Base-by-base conservation (phyloP, 352 stramenopile genomes). In the Phytophthora citricola region DNA sequence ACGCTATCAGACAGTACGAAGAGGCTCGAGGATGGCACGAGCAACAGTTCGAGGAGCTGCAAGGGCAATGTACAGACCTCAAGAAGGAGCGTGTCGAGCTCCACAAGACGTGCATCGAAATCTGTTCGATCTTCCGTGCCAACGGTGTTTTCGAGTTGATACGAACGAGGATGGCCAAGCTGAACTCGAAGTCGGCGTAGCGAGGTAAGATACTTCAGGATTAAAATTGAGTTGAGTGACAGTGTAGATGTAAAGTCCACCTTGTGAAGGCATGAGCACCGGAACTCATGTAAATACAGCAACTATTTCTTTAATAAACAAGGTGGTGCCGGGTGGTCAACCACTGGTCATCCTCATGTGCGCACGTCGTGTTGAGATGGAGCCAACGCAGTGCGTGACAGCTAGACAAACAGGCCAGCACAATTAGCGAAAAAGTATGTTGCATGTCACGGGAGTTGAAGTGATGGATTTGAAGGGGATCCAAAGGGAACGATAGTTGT, bases 91-190 rank as follows among this genome's bases (percentile, higher is more conserved):
- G 54, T 1, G 34, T 66, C 26, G 15, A 26, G 12, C 63, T 76
- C 20, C 58, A 69, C 27, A 69, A 69, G 40, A 71, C 53, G 5
- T 62, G 62, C 47, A 55, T 63, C 10, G 62, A 66, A 47, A 76
- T 76, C 41, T 76, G 69, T 39, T 64, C 58, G 10, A 59, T 76
- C 14, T 72, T 76, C 53, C 58, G 56, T 4, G 56, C 62, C 34
- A 72, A 66, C 48, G 62, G 62, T 24, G 39, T 69, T 24, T 64
- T 71, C 17, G 56, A 62, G 27, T 14, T 74, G 14, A 57, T 66
- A 45, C 59, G 43, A n/a, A n/a, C 58, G n/a, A 60, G 48, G 32
- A 48, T 74, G 1, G 60, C 41, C 29, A 63, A 63, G 9, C 20
- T 34, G 17, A 43, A 34, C 17, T 31, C n/a, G 8, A 54, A 43